These are phyloP conservation scores for Fraxinus ornus DNA, from an alignment of 305 asterid genomes.

Conservation along the genomic window DNA sequence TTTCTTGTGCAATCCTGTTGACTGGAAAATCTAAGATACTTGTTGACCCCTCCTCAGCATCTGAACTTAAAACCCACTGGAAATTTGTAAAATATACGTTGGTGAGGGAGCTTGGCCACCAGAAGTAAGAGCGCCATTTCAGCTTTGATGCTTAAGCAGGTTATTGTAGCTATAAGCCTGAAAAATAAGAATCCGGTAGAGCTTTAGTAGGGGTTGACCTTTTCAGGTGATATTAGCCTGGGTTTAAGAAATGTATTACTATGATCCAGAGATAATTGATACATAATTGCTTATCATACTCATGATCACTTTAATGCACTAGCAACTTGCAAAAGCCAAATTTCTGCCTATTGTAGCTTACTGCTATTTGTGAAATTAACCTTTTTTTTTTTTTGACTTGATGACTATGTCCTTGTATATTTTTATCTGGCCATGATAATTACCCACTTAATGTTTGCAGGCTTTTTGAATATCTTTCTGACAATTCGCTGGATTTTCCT, in stretches of 20 bases:
- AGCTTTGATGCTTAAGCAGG: not conserved
- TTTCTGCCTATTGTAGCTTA: not conserved
- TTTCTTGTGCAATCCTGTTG: not conserved
- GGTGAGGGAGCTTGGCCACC: not conserved
- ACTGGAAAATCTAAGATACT: not conserved
- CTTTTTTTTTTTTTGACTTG: not conserved
- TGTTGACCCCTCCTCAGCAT: not conserved
- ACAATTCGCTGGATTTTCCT: conserved; percentile 76
- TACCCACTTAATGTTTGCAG: conserved; percentile 46
- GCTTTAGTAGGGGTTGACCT: not conserved
- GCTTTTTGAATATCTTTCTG: conserved; percentile 90
- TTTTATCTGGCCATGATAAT: not conserved
- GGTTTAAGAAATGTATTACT: not conserved
- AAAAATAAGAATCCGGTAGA: not conserved
- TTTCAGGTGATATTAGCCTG: not conserved
- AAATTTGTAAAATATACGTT: not conserved
- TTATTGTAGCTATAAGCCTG: not conserved
- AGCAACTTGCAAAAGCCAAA: not conserved
- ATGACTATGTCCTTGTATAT: not conserved
- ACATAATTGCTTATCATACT: not conserved
- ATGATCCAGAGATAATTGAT: not conserved
- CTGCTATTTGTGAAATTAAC: not conserved
- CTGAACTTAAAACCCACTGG: not conserved
- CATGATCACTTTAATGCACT: not conserved
- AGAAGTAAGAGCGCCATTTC: not conserved